Percentiles rank a stretch among this genome's conserved stretches.
Conservation (phyloP, 2,329 filamentous ascomycete species). For the Fonsecaea monophora region DNA sequence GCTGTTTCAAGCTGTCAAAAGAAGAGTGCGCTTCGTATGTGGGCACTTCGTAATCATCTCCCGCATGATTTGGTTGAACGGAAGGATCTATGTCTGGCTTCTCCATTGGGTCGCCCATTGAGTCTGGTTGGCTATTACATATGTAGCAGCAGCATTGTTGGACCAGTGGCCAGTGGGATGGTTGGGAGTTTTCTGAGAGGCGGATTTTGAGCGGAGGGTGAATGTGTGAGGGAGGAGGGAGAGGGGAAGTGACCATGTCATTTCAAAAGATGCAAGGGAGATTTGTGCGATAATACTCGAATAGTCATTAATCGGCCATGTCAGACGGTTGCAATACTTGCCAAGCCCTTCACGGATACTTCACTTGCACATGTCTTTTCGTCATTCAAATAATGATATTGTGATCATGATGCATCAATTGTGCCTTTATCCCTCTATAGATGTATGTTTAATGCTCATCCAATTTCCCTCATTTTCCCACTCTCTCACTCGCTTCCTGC, state of each 20-base stretch:
- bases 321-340: neutral
- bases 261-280: neutral
- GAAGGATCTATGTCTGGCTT: constrained; percentile 1
- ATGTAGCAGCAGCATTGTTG: neutral
- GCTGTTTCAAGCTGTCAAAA: constrained; percentile 57
- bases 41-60: constrained; percentile 38
- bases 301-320: neutral
- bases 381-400: neutral
- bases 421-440: too few relatives aligned
- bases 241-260: neutral
- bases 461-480: neutral
- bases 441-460: neutral
- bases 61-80: constrained; percentile 19
- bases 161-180: neutral
- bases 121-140: constrained; percentile 1
- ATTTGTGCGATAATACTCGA: neutral
- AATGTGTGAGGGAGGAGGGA: neutral
- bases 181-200: neutral
- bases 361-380: neutral
- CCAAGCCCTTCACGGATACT: neutral
- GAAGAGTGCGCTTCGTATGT: constrained; percentile 34
- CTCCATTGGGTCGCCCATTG: constrained; percentile 9
- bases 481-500: neutral
- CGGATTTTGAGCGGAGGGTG: neutral
- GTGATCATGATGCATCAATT: neutral